phyloP scores from a whole-genome alignment of 2,329 filamentous ascomycete genomes.

The Calonectria multiphialidica region DNA sequence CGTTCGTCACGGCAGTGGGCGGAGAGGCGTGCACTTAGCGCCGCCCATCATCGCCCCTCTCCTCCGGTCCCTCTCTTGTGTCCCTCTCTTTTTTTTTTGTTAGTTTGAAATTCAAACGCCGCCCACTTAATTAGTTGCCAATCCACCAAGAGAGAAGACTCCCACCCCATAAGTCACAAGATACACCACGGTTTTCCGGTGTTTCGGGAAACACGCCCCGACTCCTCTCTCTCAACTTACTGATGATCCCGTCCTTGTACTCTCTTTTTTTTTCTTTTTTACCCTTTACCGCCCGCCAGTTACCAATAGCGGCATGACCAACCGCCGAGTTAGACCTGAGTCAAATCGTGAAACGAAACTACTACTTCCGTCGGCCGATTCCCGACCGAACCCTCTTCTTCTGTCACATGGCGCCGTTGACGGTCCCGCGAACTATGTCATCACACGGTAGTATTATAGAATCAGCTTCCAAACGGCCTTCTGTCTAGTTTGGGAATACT shows the following conservation, averaged over 20 bases:
- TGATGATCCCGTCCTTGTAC: not conserved
- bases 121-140: not conserved
- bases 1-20: not conserved
- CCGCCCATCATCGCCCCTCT: not conserved
- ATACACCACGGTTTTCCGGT: not conserved
- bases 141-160: not conserved
- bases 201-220: not conserved
- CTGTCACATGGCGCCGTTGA: constrained; percentile 7
- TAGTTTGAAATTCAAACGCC: not conserved
- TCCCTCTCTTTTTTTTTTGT: not conserved
- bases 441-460: constrained; percentile 6
- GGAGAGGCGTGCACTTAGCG: not conserved
- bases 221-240: not conserved
- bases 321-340: not conserved
- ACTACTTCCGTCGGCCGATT: not conserved
- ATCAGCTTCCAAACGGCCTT: not conserved
- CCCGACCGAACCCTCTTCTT: not conserved
- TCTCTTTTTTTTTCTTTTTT: no score
- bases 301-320: not conserved
- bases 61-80: not conserved
- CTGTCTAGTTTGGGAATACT: not conserved
- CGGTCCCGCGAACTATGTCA: not conserved
- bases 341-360: not conserved
- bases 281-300: not conserved
- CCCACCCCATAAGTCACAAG: not conserved